Base-by-base conservation (phyloP, 2,329 filamentous ascomycete genomes). In the Exophiala aquamarina region DNA sequence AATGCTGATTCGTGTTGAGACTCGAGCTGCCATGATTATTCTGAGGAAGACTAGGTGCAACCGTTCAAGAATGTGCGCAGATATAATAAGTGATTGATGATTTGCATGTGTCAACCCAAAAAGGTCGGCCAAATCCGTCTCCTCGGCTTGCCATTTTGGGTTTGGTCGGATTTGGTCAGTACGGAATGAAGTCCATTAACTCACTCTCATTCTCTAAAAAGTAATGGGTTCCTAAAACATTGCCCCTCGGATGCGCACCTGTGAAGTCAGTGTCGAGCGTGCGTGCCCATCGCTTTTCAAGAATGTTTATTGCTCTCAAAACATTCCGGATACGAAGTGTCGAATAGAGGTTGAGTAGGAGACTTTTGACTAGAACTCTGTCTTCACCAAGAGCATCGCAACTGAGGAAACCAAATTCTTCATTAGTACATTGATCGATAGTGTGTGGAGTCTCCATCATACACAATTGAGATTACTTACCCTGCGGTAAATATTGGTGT, bases 401-500 rank as follows among this genome's bases (percentile, higher is more conserved):
- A 4, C 42, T 45, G 29, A 26, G 21, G n/a, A 23, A 33, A 19
- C 10, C 9, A 10, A 32, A 3, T 5, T 34, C 40, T n/a, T 15
- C 17, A 14, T 32, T 9, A 15, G 10, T 40, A 23, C 17, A 6
- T 40, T 6, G 19, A n/a, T 5, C 13, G 18, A 17, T 23, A 17
- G 11, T 9, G 15, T 15, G 14, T 3, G 6, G 23, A 26, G 6
- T 6, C 11, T 6, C 23, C 23, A 26, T 11, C 6, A 6, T 6
- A 11, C 13, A 13, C 9, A 19, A n/a, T 19, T 17, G 23, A 17
- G 13, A 18, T 32, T 13, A 36, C 41, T 15, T 36, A 53, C 3
- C 69, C 69, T 6, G 68, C 69, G 35, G 69, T 70, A 45, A 72
- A 72, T 4, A 72, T 51, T 5, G 69, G 69, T 5, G 69, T 72